Base-by-base conservation (phyloP, 805 yeast species). In the Candida ipomoeae region DNA sequence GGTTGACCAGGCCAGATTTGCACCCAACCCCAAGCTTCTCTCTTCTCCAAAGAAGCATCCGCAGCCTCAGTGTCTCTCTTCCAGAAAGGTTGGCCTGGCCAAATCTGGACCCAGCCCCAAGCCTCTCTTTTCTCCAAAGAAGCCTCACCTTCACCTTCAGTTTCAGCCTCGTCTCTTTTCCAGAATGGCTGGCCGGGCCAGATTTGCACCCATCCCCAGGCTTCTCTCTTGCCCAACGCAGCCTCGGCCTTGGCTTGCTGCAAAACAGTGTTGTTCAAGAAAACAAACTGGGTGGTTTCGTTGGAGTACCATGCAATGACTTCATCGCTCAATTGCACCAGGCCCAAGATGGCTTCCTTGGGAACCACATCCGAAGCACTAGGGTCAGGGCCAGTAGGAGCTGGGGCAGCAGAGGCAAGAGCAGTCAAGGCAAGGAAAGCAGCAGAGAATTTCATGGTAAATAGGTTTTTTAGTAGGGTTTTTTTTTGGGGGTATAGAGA, bases 231-330 rank as follows among this genome's bases (percentile, higher is more conserved):
- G 14, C 38, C 39, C 44, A 55, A 44, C 5, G 53, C 44, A n/a
- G 49, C 36, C 20, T 50, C 50, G 35, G 20, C 40, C 34, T 55
- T 52, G 18, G 54, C 57, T 26, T 55, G 51, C 3, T 51, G 56
- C 57, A 57, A 48, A 17, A 52, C 35, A 18, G 60, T 57, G 48
- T 52, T 37, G 51, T 57, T 57, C 50, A 57, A 52, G 38, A 57
- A 50, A 15, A 57, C 50, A 38, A 57, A 41, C 7, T 51, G 39
- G 10, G 51, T 35, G 13, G 54, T 48, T 33, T 49, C 47, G 42
- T 52, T 48, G 35, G 52, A 52, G 35, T 48, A 44, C 40, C 46
- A 43, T 40, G 55, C 46, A 26, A 55, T 46, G 10, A 54, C 54
- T 8, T 55, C 59, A 15, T 46, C 33, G 35, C 48, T 52, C 43